These are phyloP conservation scores for Xylaria sp. DNA, from an alignment of 2,329 filamentous ascomycete genomes.

Conservation along the genomic window DNA sequence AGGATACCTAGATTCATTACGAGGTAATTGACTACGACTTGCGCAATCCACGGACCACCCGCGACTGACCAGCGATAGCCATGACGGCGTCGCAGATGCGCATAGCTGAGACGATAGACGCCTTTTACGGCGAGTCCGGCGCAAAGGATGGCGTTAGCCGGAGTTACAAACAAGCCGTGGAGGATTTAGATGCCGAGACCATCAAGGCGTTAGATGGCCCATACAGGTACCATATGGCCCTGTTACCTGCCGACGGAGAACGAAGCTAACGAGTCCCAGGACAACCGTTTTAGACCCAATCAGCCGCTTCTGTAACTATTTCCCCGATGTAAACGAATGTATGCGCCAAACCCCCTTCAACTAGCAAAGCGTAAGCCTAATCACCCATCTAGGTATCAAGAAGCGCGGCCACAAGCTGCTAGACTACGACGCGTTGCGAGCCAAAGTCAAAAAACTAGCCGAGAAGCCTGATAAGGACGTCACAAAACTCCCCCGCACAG, in stretches of 20 bases:
- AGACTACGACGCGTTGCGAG: conserved; percentile 94
- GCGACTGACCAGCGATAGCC: conserved; percentile 51
- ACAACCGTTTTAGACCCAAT: conserved; percentile 96
- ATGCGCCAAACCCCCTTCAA: conserved; percentile 38
- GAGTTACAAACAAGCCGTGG: conserved; percentile 98
- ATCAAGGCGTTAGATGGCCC: conserved; percentile 98
- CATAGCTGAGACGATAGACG: conserved; percentile 98
- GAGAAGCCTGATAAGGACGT: conserved; percentile 99
- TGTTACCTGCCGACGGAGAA: neutral
- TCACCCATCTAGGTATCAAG: conserved; percentile 74
- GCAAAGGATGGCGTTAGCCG: conserved; percentile 93
- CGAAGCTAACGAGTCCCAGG: conserved; percentile 48
- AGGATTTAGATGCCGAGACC: conserved; percentile 95
- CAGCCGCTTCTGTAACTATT: conserved; percentile 94
- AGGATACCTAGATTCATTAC: conserved; percentile 92
- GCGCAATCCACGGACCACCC: conserved; percentile 42
- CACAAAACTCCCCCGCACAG: conserved; percentile 91
- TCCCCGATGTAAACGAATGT: conserved; percentile 98
- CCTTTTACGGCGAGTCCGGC: conserved; percentile 96
- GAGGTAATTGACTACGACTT: conserved; percentile 60
- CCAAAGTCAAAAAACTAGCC: conserved; percentile 94
- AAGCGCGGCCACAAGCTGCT: conserved; percentile 98
- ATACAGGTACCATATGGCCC: conserved; percentile 65
- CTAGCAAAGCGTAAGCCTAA: conserved; percentile 26
- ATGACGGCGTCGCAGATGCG: conserved; percentile 99